Evolutionary conservation across 371 early-diverging fungal species (phyloP).

Genomic region (Circinella minor): DNA sequence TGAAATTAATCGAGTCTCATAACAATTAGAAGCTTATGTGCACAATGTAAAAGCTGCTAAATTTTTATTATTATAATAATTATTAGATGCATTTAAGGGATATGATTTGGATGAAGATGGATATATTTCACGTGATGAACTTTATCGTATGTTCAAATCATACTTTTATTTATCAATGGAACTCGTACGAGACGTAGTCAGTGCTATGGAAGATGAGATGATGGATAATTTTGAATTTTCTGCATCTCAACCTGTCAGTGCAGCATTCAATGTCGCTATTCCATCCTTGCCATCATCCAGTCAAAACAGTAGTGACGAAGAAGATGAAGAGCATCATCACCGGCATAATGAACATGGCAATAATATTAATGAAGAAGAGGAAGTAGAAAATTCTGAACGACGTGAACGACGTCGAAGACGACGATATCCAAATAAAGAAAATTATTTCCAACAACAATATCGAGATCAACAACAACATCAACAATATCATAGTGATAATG

Average conservation of each 20-base stretch:
- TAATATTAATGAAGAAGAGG: conserved; percentile 16
- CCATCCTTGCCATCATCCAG: conserved; percentile 46
- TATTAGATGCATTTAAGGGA: conserved; percentile 83
- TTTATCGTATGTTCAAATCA: conserved; percentile 89
- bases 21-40: too few species aligned
- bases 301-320: conserved; percentile 19
- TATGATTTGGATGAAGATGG: conserved; percentile 95
- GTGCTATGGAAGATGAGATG: conserved; percentile 89
- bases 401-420: conserved; percentile 14
- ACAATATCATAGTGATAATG: conserved; percentile 10
- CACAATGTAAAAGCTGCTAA: too few species aligned
- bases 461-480: conserved; percentile 33
- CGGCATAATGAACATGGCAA: conserved; percentile 16
- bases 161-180: conserved; percentile 90
- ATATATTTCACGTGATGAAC: conserved; percentile 81
- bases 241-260: conserved; percentile 90
- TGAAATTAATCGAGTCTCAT: too few species aligned
- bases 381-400: neutral
- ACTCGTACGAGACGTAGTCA: conserved; percentile 87
- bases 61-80: too few species aligned
- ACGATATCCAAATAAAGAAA: conserved; percentile 44
- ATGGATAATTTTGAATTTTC: conserved; percentile 89
- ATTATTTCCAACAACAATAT: conserved; percentile 38
- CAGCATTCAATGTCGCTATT: conserved; percentile 89
- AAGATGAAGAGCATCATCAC: conserved; percentile 24